Evolutionary conservation across 2,329 filamentous ascomycete genomes (phyloP).

Genomic region (Colletotrichum sp.): DNA sequence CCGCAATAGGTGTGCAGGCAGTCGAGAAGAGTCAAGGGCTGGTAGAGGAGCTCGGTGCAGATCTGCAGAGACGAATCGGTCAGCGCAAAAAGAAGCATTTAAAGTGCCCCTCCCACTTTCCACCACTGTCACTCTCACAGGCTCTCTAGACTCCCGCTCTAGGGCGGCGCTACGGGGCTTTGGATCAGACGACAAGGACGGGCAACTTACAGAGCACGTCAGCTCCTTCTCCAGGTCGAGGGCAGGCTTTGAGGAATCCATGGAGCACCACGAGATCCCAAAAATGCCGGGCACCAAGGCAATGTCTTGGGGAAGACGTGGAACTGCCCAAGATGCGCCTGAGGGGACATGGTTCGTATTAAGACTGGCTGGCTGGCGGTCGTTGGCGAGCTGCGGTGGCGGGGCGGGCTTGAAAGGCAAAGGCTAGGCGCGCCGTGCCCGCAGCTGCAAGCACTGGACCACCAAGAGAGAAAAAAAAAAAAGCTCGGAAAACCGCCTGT

Average conservation of each 20-base stretch:
- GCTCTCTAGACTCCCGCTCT: not conserved
- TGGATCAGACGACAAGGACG: constrained; percentile 19
- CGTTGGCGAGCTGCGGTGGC: constrained; percentile 8
- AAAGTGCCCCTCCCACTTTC: not conserved
- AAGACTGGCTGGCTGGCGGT: constrained; percentile 1
- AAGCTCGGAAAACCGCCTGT: not conserved
- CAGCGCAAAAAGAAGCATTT: not conserved
- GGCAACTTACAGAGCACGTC: constrained; percentile 82
- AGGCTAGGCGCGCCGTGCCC: constrained; percentile 10
- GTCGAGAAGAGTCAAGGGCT: constrained; percentile 89
- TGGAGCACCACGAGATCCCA: constrained; percentile 29
- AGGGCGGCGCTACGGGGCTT: constrained; percentile 9
- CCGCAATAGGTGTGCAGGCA: constrained; percentile 97
- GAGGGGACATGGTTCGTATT: constrained; percentile 19
- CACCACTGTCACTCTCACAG: not conserved
- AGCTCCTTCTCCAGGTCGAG: constrained; percentile 90
- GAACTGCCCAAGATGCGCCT: not conserved
- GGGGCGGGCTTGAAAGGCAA: constrained; percentile 12
- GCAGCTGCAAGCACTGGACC: not conserved
- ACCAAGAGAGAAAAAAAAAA: not conserved
- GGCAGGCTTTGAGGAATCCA: constrained; percentile 56
- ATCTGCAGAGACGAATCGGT: constrained; percentile 63
- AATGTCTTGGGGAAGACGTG: constrained; percentile 1
- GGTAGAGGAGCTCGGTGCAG: constrained; percentile 92
- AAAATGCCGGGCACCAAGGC: constrained; percentile 2